Evolutionary conservation across 257 asterid genomes (phyloP).

Genomic region (Osmanthus fragrans): DNA sequence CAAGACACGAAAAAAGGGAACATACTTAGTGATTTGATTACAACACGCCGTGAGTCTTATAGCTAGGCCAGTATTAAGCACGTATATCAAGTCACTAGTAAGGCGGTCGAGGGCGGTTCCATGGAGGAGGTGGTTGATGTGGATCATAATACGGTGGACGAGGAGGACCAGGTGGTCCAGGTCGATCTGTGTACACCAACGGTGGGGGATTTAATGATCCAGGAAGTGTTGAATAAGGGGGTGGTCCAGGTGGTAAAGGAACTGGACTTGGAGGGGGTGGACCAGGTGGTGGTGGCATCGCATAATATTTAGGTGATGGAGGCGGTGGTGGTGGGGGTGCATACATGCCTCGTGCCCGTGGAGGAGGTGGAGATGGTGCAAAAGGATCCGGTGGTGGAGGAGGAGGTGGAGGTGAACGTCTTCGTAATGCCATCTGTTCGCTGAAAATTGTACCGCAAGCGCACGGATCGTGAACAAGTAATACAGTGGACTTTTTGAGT

Average conservation of each 20-base stretch:
- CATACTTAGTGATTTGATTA: not conserved
- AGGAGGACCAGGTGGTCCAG: slow-evolving; percentile 23
- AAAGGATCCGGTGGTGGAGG: slow-evolving; percentile 25
- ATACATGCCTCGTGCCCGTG: not conserved
- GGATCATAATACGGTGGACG: slow-evolving; percentile 23
- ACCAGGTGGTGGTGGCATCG: slow-evolving; percentile 25
- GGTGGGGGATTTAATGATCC: slow-evolving; percentile 28
- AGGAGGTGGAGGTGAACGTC: slow-evolving; percentile 22
- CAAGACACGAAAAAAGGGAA: no score
- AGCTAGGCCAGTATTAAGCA: not conserved
- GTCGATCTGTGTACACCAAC: slow-evolving; percentile 21
- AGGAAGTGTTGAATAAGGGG: slow-evolving; percentile 29
- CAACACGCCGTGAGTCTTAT: not conserved
- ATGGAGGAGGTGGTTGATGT: slow-evolving; percentile 16
- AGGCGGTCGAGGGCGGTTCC: slow-evolving; percentile 27
- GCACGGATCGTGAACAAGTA: no score
- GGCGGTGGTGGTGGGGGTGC: slow-evolving; percentile 24
- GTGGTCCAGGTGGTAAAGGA: slow-evolving; percentile 31
- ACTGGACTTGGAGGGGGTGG: slow-evolving; percentile 28
- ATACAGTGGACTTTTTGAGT: no score
- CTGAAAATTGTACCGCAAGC: no score
- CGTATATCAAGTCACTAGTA: not conserved
- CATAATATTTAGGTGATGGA: slow-evolving; percentile 12
- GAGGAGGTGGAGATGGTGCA: slow-evolving; percentile 26
- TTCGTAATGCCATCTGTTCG: slow-evolving; percentile 29